Base-by-base conservation (phyloP, 2,329 filamentous ascomycete species). In the Xenosphaeropsis pyriputrescens region DNA sequence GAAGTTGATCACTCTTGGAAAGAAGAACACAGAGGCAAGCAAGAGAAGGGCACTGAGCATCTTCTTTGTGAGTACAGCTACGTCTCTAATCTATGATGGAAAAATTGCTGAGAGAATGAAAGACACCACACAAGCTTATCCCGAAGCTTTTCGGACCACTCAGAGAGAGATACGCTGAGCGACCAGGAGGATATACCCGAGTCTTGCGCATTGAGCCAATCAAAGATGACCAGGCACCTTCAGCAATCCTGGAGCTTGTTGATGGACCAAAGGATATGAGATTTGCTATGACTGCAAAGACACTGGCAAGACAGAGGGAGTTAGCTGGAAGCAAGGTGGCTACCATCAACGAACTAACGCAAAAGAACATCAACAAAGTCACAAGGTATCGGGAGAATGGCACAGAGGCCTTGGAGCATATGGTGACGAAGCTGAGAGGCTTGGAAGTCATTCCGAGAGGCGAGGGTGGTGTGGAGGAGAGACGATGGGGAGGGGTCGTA, bases 221-320 rank as follows among this genome's bases (percentile, higher is more conserved):
- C 51, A 85, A 89, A 52, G 68, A 68, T 57, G 89, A 96, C 59
- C 85, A 95, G 63, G 89, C 84, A 7, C 74, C 79, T 45, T 88
- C 81, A 26, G 89, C 91, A 16, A 88, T 98, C 45, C 77, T 98
- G 35, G 86, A 96, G 62, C 73, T 98, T 22, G 88, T 98, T 43
- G 91, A 98, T 60, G 88, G 89, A 29, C 85, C 86, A 26, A 82
- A 79, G 57, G 91, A 98, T 60, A 84, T 94, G 66, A 82, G 88
- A 26, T 95, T 95, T 62, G 85, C 85, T 51, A 78, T 96, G 72
- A 94, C 88, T 2, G 91, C 91, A 18, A 82, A 81, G 49, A 79
- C 85, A 0, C 68, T 96, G 6, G 85, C 84, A 32, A 69, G 76
- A 17, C 70, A 76, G 52, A 60, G 67, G 40, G 52, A 57, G 35